phyloP scores from a whole-genome alignment of 768 basidiomycete species.

The Kwoniella europaea region DNA sequence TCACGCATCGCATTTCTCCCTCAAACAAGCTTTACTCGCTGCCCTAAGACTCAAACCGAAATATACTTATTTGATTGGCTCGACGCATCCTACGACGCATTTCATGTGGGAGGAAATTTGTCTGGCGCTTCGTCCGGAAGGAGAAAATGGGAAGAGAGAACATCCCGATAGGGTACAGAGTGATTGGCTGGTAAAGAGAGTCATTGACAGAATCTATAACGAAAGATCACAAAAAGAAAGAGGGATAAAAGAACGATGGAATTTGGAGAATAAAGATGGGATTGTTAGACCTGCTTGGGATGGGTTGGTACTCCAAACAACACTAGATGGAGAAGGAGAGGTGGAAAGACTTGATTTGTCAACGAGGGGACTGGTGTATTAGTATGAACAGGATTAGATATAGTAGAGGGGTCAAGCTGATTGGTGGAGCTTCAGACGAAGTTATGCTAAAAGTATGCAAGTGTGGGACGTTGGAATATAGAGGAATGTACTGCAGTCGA shows the following conservation, averaged over 20 bases:
- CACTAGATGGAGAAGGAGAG: conserved; percentile 16
- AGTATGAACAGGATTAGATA: neutral
- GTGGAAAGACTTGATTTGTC: conserved; percentile 14
- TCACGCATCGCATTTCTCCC: conserved; percentile 80
- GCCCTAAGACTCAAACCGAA: conserved; percentile 67
- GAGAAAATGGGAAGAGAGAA: conserved; percentile 42
- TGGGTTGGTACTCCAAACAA: conserved; percentile 68
- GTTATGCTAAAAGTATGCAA: no score
- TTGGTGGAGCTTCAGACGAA: no score
- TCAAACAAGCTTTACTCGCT: conserved; percentile 67
- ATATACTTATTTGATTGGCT: conserved; percentile 75
- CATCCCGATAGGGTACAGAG: conserved; percentile 52
- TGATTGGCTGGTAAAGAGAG: conserved; percentile 61
- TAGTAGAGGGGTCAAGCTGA: neutral
- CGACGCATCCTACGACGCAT: conserved; percentile 76
- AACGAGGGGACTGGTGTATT: conserved; percentile 29
- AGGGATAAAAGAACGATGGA: conserved; percentile 62
- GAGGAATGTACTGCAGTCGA: no score
- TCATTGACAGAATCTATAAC: conserved; percentile 61
- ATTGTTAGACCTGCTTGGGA: conserved; percentile 72
- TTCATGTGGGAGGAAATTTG: conserved; percentile 75
- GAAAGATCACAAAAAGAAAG: conserved; percentile 55
- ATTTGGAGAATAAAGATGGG: conserved; percentile 61
- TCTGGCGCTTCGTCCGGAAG: conserved; percentile 61
- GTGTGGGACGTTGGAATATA: no score